A percentile compares a stretch with the other conserved stretches of the same genome.
Conservation (phyloP, 331 rosid genomes). For the Saraca asoca region DNA sequence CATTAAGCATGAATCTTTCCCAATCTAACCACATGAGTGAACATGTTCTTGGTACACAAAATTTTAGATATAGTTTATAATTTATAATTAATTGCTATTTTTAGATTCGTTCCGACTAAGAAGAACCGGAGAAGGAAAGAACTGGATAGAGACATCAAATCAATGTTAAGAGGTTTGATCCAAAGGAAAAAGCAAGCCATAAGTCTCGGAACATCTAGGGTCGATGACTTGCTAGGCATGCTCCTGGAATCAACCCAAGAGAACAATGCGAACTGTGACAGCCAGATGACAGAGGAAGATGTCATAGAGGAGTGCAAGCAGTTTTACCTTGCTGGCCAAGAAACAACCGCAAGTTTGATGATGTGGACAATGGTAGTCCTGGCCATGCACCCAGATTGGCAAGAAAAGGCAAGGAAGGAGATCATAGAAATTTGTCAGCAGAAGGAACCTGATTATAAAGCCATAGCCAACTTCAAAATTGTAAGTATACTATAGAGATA, state of each 20-base stretch:
- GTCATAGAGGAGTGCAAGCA: constrained; percentile 57
- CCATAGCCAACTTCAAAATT: constrained; percentile 44
- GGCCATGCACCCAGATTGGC: constrained; percentile 57
- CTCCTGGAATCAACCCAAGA: constrained; percentile 44
- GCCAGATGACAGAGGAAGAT: constrained; percentile 48
- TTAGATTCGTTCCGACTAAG: constrained; percentile 52
- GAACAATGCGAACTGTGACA: constrained; percentile 12
- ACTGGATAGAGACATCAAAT: constrained; percentile 45
- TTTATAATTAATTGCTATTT: background rate
- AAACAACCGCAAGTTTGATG: constrained; percentile 51
- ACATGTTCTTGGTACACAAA: background rate
- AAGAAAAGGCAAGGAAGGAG: constrained; percentile 58
- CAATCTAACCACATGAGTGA: background rate
- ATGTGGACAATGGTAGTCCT: constrained; percentile 57
- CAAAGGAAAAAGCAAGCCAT: constrained; percentile 36
- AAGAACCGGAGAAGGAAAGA: constrained; percentile 48
- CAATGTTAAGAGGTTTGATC: constrained; percentile 40
- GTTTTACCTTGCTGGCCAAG: constrained; percentile 60
- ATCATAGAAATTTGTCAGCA: constrained; percentile 41
- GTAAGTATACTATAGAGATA: constrained; percentile 32
- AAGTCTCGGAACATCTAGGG: constrained; percentile 36
- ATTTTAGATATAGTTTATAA: background rate
- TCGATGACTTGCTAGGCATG: constrained; percentile 50
- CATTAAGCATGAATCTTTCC: background rate
- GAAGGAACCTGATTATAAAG: constrained; percentile 45